Evolutionary conservation across 1,284 basidiomycete genomes (phyloP).

Genomic region (Ceratobasidium sp.): DNA sequence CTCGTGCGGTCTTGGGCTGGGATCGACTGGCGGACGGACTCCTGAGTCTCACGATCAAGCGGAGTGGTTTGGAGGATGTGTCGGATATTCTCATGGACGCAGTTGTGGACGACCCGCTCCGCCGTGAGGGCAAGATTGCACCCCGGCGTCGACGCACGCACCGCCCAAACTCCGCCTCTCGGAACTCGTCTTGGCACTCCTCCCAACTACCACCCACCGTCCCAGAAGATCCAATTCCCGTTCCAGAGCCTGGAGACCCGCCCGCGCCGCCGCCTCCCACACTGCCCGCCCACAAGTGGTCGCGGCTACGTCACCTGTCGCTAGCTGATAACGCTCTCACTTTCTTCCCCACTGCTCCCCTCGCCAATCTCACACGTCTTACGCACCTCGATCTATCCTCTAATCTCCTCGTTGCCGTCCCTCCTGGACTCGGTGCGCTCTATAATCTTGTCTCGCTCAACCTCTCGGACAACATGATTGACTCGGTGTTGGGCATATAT

Average conservation of each 20-base stretch:
- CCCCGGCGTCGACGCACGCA: constrained; percentile 58
- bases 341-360: constrained; percentile 79
- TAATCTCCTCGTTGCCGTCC: constrained; percentile 89
- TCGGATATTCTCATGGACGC: constrained; percentile 82
- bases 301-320: constrained; percentile 81
- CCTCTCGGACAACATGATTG: constrained; percentile 95
- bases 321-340: constrained; percentile 87
- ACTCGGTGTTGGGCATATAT: constrained; percentile 92
- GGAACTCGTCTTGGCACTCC: constrained; percentile 59
- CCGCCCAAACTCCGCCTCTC: constrained; percentile 60
- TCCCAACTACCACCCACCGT: constrained; percentile 70
- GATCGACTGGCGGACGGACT: constrained; percentile 80
- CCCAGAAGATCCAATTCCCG: constrained; percentile 62
- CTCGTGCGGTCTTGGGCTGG: constrained; percentile 87
- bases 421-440: constrained; percentile 78
- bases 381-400: constrained; percentile 92
- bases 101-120: constrained; percentile 78
- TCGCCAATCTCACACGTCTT: constrained; percentile 79
- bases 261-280: constrained; percentile 42
- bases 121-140: constrained; percentile 43
- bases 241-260: neutral
- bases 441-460: constrained; percentile 88
- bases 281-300: constrained; percentile 81
- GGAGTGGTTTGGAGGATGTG: constrained; percentile 87
- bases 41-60: constrained; percentile 78